Evolutionary conservation across 129 eudicot genomes (phyloP).

Genomic region (Chrysanthemum makinoi): DNA sequence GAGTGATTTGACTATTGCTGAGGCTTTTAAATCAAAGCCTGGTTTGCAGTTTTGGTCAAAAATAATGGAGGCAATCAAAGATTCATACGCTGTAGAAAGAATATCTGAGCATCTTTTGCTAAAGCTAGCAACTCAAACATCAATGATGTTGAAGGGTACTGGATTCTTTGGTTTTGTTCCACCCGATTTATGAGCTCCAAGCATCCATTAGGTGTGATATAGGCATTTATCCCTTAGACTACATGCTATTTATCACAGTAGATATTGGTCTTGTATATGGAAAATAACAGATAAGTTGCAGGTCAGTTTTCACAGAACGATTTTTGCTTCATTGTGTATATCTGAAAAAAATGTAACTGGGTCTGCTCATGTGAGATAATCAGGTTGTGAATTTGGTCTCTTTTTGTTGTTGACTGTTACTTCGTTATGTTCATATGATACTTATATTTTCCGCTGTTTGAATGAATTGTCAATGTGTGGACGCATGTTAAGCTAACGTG

Average conservation of each 20-base stretch:
- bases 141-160: constrained; percentile 75
- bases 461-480: too few species aligned
- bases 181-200: constrained; percentile 51
- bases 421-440: too few species aligned
- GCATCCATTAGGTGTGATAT: constrained; percentile 55
- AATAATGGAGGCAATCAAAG: constrained; percentile 71
- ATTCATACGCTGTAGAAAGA: constrained; percentile 80
- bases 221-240: background rate
- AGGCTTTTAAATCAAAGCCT: constrained; percentile 39
- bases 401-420: too few species aligned
- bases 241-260: background rate
- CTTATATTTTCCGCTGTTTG: too few species aligned
- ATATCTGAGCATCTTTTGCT: constrained; percentile 76
- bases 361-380: too few species aligned
- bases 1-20: constrained; percentile 34
- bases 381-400: too few species aligned
- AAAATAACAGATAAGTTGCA: constrained; percentile 24
- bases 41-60: constrained; percentile 69
- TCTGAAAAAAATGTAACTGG: too few species aligned
- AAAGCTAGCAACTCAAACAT: constrained; percentile 56
- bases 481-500: too few species aligned
- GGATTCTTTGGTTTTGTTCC: constrained; percentile 86
- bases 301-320: constrained; percentile 76
- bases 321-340: too few species aligned
- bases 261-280: background rate